Evolutionary conservation across 805 yeast genomes (phyloP), one percentile per base, ranked within the genome.

Genomic region (Pichia occidentalis): DNA sequence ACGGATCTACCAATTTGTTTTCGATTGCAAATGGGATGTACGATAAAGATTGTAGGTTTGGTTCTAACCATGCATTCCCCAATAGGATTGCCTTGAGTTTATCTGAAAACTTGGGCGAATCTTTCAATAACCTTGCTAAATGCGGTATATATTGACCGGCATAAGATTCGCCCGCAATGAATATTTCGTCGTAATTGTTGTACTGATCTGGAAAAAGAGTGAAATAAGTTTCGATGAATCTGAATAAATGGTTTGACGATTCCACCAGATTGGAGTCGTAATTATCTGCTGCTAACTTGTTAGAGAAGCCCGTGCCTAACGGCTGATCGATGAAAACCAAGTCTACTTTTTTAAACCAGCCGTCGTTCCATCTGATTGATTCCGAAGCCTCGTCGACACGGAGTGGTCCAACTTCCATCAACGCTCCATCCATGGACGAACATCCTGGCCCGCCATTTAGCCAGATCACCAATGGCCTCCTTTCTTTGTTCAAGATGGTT

Each of bases 361-460:
- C 96, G 2, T 65, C 53, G 58, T 85, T 85, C 37, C 65, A 59
- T 11, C 55, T 59, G 7, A 85, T 69, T 19, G 48, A 26, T 36
- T 67, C 44, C 7, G 70, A 53, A 0, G 45, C 32, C 2, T 37
- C 31, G 3, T 65, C 61, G 14, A 86, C 70, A 37, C 95, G 67
- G 30, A 86, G 73, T 0, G 98, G 97, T 0, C 98, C 98, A 3
- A 79, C 63, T 58, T 92, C 98, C 75, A 88, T 75, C 46, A 92
- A 56, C 0, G 95, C 95, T 12, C 98, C 98, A 60, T 92, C 98
- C 92, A 90, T 77, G 0, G 97, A 87, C 2, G 96, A 87, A 58
- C 98, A 92, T 0, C 98, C 98, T 0, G 98, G 98, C 0, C 98
- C 98, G 27, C 98, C 98, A 57, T 92, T 92, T 17, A 92, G 68